These are phyloP conservation scores for Croton laevigatus DNA, from an alignment of 441 rosid genomes.

Conservation along the genomic window DNA sequence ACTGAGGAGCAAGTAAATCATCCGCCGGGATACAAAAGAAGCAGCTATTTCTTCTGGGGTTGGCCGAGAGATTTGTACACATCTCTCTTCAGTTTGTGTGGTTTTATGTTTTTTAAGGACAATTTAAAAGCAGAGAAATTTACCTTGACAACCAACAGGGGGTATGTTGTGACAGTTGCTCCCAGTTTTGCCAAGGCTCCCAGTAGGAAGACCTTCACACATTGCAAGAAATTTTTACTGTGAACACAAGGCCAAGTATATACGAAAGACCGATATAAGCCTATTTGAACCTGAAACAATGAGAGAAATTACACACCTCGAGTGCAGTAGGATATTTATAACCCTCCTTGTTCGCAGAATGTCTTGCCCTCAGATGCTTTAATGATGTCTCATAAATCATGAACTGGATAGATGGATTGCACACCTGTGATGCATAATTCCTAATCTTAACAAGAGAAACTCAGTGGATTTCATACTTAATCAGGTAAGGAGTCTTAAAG, in stretches of 20 bases:
- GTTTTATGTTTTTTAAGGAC: neutral
- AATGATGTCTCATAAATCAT: constrained; percentile 63
- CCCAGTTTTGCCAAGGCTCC: constrained; percentile 73
- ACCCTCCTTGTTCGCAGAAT: constrained; percentile 35
- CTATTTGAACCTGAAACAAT: neutral
- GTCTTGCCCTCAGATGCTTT: constrained; percentile 51
- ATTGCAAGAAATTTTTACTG: constrained; percentile 9
- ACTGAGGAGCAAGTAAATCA: neutral
- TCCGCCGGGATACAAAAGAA: neutral
- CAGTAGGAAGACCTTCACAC: constrained; percentile 51
- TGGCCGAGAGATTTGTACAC: neutral
- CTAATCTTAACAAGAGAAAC: constrained; percentile 9
- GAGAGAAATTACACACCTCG: constrained; percentile 39
- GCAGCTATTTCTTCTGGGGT: neutral
- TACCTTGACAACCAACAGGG: constrained; percentile 74
- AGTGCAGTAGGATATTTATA: constrained; percentile 47
- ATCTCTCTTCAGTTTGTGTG: neutral
- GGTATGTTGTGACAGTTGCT: constrained; percentile 67
- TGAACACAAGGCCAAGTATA: neutral
- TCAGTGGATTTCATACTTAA: constrained; percentile 10
- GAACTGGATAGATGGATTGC: constrained; percentile 77
- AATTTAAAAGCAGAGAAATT: neutral
- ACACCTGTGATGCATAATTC: constrained; percentile 41
- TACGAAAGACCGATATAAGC: neutral
- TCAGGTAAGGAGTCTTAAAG: neutral